These are phyloP conservation scores for Mesembryanthemum crystallinum DNA, from an alignment of 148 eudicot genomes.

Conservation along the genomic window DNA sequence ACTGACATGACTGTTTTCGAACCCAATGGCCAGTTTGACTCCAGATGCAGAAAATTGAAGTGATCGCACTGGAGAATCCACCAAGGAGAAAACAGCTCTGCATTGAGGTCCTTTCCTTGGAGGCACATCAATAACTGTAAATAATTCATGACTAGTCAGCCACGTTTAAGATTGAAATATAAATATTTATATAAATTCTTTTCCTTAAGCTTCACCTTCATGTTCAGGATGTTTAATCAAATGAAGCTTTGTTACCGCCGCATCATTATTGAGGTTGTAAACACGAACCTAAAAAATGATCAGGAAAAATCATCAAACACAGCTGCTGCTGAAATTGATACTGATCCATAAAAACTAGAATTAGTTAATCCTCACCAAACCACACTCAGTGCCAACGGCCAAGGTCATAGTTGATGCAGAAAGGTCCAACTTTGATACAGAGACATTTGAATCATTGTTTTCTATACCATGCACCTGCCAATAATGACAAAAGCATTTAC, in stretches of 20 bases:
- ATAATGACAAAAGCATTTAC: conserved; percentile 10
- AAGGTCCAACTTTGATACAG: conserved; percentile 52
- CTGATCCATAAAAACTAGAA: neutral
- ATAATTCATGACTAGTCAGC: neutral
- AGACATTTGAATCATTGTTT: conserved; percentile 39
- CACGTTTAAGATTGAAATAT: neutral
- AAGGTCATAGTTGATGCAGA: conserved; percentile 48
- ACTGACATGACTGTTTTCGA: conserved; percentile 63
- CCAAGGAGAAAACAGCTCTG: conserved; percentile 51
- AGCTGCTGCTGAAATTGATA: neutral
- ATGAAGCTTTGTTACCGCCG: conserved; percentile 43
- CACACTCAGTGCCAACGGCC: conserved; percentile 71
- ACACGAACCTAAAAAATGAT: conserved; percentile 47
- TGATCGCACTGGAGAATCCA: conserved; percentile 49
- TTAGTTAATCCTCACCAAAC: conserved; percentile 49
- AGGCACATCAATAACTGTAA: conserved; percentile 45
- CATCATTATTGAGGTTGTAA: conserved; percentile 40
- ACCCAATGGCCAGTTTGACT: conserved; percentile 66
- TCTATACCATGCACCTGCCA: conserved; percentile 51
- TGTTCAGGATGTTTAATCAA: conserved; percentile 41
- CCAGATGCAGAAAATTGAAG: conserved; percentile 55
- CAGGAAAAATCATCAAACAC: conserved; percentile 20
- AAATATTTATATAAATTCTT: neutral
- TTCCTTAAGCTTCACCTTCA: conserved; percentile 40
- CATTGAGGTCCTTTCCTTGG: conserved; percentile 47